Base-by-base conservation (phyloP, 208 protist species). In the Blechomonas ayalai region DNA sequence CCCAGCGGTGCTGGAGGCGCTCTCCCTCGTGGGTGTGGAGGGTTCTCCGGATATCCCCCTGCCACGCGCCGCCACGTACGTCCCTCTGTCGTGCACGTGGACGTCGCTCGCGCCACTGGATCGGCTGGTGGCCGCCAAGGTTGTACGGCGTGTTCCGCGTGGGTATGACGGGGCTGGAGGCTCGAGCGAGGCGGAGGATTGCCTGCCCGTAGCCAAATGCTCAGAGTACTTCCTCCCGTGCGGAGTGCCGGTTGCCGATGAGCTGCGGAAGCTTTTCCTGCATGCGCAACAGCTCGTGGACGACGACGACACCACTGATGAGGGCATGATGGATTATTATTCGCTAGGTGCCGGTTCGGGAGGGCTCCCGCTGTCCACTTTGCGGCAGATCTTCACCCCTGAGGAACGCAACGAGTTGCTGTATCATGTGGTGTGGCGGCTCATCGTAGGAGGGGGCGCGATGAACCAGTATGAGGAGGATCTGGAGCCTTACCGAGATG, bases 391-490 rank as follows among this genome's bases (percentile, higher is more conserved):
- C 8, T 74, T 86, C 42, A 35, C 32, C 16, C 13, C 38, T 10
- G 32, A 28, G 3, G 67, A 74, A 0, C 64, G 65, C 12, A 0
- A 37, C 10, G 81, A 90, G 54, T 67, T 86, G 24, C 47, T 90
- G 10, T 93, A 77, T 43, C 81, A 90, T 58, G 36, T 84, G 36
- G 9, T 90, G 20, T 82, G 69, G 68, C 58, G 75, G 7, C 62
- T 92, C 19, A 44, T 85, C 24, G 70, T 71, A 0, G 85, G 85
- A 18, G 67, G 73, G 12, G 81, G 85, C 5, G 55, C 55, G 15
- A 60, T 82, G 56, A 90, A 88, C 35, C 81, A 93, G 45, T 93
- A 67, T 38, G 81, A 93, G 22, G 85, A 90, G 16, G 63, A 84
- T 26, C 67, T 84, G 6, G 38, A 34, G 12, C 51, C 73, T 13